phyloP scores from a whole-genome alignment of 192 early-diverging fungal genomes.

The Geranomyces michiganensis region DNA sequence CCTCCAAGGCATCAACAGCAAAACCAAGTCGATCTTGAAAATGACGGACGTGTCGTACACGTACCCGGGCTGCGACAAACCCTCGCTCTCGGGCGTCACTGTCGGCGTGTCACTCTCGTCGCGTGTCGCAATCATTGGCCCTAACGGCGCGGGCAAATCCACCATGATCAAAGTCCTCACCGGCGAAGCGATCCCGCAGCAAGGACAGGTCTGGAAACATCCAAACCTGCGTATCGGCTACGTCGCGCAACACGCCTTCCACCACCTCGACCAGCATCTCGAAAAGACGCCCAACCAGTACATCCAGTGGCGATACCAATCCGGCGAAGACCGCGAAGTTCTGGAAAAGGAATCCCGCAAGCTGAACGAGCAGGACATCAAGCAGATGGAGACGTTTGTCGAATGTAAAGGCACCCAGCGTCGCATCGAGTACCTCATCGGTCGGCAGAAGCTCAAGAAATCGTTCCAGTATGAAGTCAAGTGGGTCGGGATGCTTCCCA shows the following conservation, averaged over 20 bases:
- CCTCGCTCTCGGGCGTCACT: slow-evolving; percentile 64
- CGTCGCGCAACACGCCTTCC: slow-evolving; percentile 86
- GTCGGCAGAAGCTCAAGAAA: slow-evolving; percentile 76
- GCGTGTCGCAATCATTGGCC: slow-evolving; percentile 78
- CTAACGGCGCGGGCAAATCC: slow-evolving; percentile 62
- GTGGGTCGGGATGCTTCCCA: slow-evolving; percentile 70
- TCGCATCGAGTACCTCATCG: slow-evolving; percentile 57
- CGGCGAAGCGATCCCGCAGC: slow-evolving; percentile 72
- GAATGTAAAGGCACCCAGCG: slow-evolving; percentile 57
- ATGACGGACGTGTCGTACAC: slow-evolving; percentile 71
- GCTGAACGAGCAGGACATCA: slow-evolving; percentile 65
- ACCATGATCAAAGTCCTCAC: slow-evolving; percentile 63
- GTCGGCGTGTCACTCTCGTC: slow-evolving; percentile 72
- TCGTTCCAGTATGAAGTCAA: slow-evolving; percentile 83
- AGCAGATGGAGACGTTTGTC: slow-evolving; percentile 65
- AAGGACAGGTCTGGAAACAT: slow-evolving; percentile 78
- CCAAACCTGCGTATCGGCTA: slow-evolving; percentile 83
- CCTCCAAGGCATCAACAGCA: slow-evolving; percentile 73
- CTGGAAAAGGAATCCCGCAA: slow-evolving; percentile 73
- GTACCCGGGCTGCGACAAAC: slow-evolving; percentile 68
- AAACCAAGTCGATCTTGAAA: slow-evolving; percentile 77
- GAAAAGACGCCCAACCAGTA: slow-evolving; percentile 75
- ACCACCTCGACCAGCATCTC: slow-evolving; percentile 81
- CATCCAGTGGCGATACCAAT: slow-evolving; percentile 81
- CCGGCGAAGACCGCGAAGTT: slow-evolving; percentile 77